Conservation (phyloP, 177 flowering plant genomes). For the Vitis hybrid region DNA sequence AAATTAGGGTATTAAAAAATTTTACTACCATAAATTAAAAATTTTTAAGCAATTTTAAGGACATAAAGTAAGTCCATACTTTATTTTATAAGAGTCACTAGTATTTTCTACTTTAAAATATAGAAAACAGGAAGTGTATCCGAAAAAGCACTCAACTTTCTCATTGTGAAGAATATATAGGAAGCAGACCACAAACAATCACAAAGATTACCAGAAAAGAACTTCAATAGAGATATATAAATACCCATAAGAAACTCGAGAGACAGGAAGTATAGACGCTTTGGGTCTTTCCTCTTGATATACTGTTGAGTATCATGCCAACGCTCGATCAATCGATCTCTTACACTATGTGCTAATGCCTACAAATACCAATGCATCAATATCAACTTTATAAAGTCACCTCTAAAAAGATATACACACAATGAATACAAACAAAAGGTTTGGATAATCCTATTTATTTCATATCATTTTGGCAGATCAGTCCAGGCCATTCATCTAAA, state of each 20-base stretch:
- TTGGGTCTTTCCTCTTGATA: constrained; percentile 59
- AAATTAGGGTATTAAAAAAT: too few relatives aligned
- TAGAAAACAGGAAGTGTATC: too few relatives aligned
- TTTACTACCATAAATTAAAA: too few relatives aligned
- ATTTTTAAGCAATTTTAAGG: too few relatives aligned
- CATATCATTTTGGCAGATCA: not conserved
- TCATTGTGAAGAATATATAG: too few relatives aligned
- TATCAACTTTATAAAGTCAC: constrained; percentile 6
- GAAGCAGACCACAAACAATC: too few relatives aligned
- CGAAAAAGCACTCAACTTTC: too few relatives aligned
- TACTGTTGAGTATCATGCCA: constrained; percentile 62
- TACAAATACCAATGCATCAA: constrained; percentile 26
- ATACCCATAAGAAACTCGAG: constrained; percentile 67
- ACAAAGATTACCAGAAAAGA: too few relatives aligned
- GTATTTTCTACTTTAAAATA: too few relatives aligned
- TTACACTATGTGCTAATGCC: constrained; percentile 54
- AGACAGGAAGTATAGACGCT: constrained; percentile 58
- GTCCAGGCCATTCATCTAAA: not conserved
- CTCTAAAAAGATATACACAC: not conserved
- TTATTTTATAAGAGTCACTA: too few relatives aligned
- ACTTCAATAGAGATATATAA: not conserved
- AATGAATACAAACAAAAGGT: not conserved
- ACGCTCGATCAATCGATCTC: constrained; percentile 61
- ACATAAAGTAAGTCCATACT: too few relatives aligned
- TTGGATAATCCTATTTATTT: not conserved